These are phyloP conservation scores for Sporothrix humicola DNA, from an alignment of 2,329 filamentous ascomycete genomes.

Conservation along the genomic window DNA sequence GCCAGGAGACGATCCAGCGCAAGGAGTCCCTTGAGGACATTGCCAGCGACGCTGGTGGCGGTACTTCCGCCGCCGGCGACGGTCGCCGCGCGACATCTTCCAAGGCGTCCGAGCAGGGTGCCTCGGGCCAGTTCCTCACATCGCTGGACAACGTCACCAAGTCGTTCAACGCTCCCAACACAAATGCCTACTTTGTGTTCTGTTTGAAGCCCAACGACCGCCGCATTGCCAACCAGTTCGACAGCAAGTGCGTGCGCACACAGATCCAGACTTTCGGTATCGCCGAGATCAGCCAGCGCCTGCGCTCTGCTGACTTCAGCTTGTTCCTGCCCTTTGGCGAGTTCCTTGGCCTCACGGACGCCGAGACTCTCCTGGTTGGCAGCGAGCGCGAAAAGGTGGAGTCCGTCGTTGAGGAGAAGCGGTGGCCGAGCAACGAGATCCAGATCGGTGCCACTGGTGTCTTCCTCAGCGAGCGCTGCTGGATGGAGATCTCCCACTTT, in stretches of 20 bases:
- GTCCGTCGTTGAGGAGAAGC: conserved; percentile 86
- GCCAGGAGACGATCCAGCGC: conserved; percentile 45
- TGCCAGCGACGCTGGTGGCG: conserved; percentile 49
- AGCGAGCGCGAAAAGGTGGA: conserved; percentile 92
- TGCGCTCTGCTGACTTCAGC: conserved; percentile 93
- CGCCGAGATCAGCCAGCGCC: conserved; percentile 91
- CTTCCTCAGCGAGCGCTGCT: conserved; percentile 94
- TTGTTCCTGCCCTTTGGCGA: conserved; percentile 95
- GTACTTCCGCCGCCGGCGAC: conserved; percentile 45
- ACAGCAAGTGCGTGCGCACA: conserved; percentile 95
- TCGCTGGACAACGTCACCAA: conserved; percentile 90
- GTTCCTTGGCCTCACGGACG: conserved; percentile 86
- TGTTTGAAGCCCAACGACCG: conserved; percentile 97
- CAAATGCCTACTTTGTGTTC: conserved; percentile 95
- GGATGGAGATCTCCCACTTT: conserved; percentile 85
- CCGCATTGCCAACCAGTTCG: conserved; percentile 96
- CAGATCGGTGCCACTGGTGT: conserved; percentile 89
- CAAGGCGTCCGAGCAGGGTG: conserved; percentile 71
- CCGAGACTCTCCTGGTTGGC: conserved; percentile 83
- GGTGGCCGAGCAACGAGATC: conserved; percentile 91
- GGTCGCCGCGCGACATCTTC: conserved; percentile 39
- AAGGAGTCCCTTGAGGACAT: conserved; percentile 54
- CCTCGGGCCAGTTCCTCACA: conserved; percentile 88
- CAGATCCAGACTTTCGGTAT: conserved; percentile 96
- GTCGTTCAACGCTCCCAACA: conserved; percentile 78